phyloP scores from a whole-genome alignment of 352 stramenopile species.

The Pythium periplocum region DNA sequence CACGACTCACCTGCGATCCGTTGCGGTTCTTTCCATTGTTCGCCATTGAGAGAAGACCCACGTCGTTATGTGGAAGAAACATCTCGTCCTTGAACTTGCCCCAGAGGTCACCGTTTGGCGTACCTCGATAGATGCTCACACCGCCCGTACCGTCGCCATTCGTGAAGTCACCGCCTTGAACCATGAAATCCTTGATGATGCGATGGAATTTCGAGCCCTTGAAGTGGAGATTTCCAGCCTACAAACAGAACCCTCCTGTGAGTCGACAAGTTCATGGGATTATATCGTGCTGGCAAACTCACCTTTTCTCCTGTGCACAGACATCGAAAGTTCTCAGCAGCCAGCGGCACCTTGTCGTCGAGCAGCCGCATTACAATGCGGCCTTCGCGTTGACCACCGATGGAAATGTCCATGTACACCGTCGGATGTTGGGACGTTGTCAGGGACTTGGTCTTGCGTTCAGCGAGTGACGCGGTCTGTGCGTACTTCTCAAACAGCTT shows the following conservation, averaged over 20 bases:
- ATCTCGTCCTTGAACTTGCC: conserved; percentile 83
- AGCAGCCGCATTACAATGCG: conserved; percentile 95
- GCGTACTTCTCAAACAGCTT: conserved; percentile 70
- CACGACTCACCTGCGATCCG: conserved; percentile 48
- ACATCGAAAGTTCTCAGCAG: conserved; percentile 94
- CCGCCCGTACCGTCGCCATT: conserved; percentile 68
- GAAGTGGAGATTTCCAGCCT: conserved; percentile 61
- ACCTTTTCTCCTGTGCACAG: conserved; percentile 79
- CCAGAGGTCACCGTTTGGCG: conserved; percentile 60
- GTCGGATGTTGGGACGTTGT: conserved; percentile 69
- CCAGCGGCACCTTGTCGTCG: conserved; percentile 89
- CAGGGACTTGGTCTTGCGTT: conserved; percentile 42
- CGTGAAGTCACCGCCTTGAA: conserved; percentile 81
- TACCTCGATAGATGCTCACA: conserved; percentile 72
- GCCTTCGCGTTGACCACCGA: conserved; percentile 74
- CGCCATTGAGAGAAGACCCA: conserved; percentile 80
- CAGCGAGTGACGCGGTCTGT: conserved; percentile 20
- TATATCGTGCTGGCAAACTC: background rate
- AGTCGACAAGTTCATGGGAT: background rate
- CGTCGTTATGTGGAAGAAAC: conserved; percentile 66
- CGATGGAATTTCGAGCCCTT: conserved; percentile 88
- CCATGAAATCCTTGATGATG: conserved; percentile 92
- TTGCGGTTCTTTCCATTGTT: conserved; percentile 74
- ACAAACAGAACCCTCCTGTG: conserved; percentile 26
- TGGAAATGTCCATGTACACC: conserved; percentile 95